phyloP scores from a whole-genome alignment of 495 filamentous ascomycete species.

The Aspergillus affinis region DNA sequence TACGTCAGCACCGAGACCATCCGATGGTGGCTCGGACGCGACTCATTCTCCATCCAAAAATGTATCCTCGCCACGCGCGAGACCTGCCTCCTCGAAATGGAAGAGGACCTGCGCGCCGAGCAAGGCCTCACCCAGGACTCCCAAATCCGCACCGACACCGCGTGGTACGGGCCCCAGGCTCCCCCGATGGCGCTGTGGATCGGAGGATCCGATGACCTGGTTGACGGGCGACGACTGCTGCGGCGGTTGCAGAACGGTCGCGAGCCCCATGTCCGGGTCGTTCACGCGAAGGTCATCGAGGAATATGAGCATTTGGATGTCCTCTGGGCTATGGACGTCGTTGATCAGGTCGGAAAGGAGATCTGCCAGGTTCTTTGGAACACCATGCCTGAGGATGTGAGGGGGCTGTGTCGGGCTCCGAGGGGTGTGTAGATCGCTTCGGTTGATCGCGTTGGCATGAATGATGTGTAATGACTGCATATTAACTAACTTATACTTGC shows the following conservation, averaged over 20 bases:
- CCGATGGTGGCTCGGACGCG: conserved; percentile 92
- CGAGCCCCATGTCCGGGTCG: conserved; percentile 79
- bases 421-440: conserved; percentile 44
- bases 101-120: conserved; percentile 46
- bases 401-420: conserved; percentile 60
- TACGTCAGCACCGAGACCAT: conserved; percentile 90
- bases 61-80: conserved; percentile 84
- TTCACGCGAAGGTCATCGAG: conserved; percentile 79
- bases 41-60: conserved; percentile 87
- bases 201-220: conserved; percentile 75
- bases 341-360: conserved; percentile 82
- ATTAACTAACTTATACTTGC: conserved; percentile 1
- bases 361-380: conserved; percentile 83
- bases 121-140: conserved; percentile 17
- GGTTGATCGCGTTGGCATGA: conserved; percentile 5
- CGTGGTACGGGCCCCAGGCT: conserved; percentile 79
- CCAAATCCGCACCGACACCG: conserved; percentile 42
- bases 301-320: conserved; percentile 97
- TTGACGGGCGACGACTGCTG: conserved; percentile 77
- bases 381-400: conserved; percentile 55
- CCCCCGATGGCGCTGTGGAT: conserved; percentile 93
- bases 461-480: conserved; percentile 6
- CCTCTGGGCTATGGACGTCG: conserved; percentile 89
- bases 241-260: conserved; percentile 70
- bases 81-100: conserved; percentile 61